These are phyloP conservation scores for Astragalus glycyphyllos DNA, from an alignment of 306 rosid species.

Conservation along the genomic window DNA sequence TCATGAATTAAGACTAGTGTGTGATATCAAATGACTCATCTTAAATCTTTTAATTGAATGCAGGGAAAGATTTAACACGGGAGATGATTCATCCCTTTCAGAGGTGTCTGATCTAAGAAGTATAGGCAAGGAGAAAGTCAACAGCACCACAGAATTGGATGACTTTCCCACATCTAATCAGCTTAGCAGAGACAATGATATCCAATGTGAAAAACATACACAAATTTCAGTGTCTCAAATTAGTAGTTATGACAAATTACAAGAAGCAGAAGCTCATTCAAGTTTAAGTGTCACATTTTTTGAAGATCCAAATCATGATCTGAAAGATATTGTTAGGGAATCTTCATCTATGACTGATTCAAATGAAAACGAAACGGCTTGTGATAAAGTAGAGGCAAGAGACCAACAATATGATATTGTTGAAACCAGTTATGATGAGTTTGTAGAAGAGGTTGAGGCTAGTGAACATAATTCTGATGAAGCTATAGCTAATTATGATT, in stretches of 20 bases:
- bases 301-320: slow-evolving; percentile 40
- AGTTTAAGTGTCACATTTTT: slow-evolving; percentile 29
- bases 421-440: slow-evolving; percentile 39
- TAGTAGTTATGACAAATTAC: neutral
- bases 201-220: slow-evolving; percentile 20
- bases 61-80: slow-evolving; percentile 68
- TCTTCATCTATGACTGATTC: slow-evolving; percentile 39
- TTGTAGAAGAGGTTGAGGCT: slow-evolving; percentile 46
- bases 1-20: neutral
- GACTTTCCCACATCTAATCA: slow-evolving; percentile 25
- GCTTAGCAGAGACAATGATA: slow-evolving; percentile 3
- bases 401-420: slow-evolving; percentile 22
- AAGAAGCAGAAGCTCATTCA: slow-evolving; percentile 28
- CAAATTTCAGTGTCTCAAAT: slow-evolving; percentile 8
- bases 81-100: slow-evolving; percentile 32
- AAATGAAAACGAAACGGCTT: slow-evolving; percentile 47
- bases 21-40: neutral
- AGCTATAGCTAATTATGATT: slow-evolving; percentile 53
- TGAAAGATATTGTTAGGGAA: slow-evolving; percentile 38
- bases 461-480: slow-evolving; percentile 44
- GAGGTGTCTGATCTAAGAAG: slow-evolving; percentile 36
- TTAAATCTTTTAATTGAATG: slow-evolving; percentile 31
- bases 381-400: slow-evolving; percentile 40
- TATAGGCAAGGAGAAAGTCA: slow-evolving; percentile 28
- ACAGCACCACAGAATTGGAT: slow-evolving; percentile 8